Evolutionary conservation across 1,284 basidiomycete genomes (phyloP).

Genomic region (Amylostereum areolatum): DNA sequence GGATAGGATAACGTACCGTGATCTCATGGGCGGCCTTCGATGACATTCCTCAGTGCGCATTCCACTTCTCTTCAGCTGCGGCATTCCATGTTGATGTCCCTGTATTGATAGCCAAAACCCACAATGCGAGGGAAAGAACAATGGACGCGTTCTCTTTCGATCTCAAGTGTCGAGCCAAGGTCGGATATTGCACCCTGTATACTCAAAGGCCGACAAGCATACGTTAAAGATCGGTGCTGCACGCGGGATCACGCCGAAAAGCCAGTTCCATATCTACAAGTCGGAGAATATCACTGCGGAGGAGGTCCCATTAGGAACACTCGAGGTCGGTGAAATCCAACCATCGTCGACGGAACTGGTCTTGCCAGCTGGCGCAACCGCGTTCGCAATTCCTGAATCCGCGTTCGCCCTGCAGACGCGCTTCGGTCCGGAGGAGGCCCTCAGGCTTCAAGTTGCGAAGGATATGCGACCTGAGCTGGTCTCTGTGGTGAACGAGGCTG

Average conservation of each 20-base stretch:
- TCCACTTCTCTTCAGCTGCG: neutral
- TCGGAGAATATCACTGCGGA: too few relatives aligned
- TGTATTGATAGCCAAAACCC: conserved; percentile 12
- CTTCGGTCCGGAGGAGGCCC: neutral
- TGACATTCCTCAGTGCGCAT: conserved; percentile 5
- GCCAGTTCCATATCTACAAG: conserved; percentile 7
- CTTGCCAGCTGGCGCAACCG: too few relatives aligned
- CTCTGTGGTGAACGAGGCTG: neutral
- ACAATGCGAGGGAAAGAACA: conserved; percentile 16
- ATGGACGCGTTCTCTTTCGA: conserved; percentile 13
- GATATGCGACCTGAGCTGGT: neutral
- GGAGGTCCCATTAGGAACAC: too few relatives aligned
- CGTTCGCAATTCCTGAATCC: too few relatives aligned
- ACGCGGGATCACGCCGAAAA: conserved; percentile 11
- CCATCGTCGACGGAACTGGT: too few relatives aligned
- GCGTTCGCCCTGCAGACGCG: neutral
- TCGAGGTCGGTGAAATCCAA: too few relatives aligned
- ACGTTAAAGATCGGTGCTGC: conserved; percentile 12
- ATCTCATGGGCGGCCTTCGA: conserved; percentile 9
- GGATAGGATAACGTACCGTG: conserved; percentile 13
- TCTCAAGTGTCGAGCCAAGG: conserved; percentile 5
- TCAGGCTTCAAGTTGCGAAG: neutral
- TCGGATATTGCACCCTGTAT: conserved; percentile 5
- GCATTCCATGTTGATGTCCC: neutral
- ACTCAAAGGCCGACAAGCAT: conserved; percentile 1